phyloP scores from a whole-genome alignment of 108 stramenopile species.

The Seminavis robusta region DNA sequence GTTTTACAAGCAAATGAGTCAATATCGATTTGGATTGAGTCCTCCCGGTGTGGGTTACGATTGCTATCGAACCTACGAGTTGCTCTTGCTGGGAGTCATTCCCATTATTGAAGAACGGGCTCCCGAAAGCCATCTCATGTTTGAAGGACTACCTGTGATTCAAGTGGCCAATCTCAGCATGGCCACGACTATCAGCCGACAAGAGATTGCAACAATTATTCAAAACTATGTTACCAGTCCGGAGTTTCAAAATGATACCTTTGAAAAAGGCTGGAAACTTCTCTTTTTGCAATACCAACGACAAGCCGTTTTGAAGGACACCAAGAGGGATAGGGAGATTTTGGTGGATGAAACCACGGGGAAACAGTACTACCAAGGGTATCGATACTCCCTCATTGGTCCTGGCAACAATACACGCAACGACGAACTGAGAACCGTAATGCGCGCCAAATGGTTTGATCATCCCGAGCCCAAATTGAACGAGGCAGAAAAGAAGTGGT shows the following conservation, averaged over 20 bases:
- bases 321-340: slow-evolving; percentile 5
- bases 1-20: background rate
- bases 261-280: slow-evolving; percentile 5
- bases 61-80: slow-evolving; percentile 17
- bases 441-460: too few species aligned
- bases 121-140: background rate
- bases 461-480: too few species aligned
- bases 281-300: slow-evolving; percentile 9
- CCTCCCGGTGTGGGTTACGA: slow-evolving; percentile 11
- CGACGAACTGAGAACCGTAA: too few species aligned
- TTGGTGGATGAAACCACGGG: too few species aligned
- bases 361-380: too few species aligned
- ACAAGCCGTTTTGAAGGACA: background rate
- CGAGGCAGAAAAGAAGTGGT: too few species aligned
- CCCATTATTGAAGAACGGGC: slow-evolving; percentile 9
- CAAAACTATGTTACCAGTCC: too few species aligned
- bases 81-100: slow-evolving; percentile 14
- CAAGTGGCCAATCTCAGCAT: background rate
- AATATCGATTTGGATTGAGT: slow-evolving; percentile 10
- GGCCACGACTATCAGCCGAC: background rate
- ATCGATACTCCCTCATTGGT: background rate
- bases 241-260: background rate
- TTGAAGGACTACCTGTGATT: slow-evolving; percentile 1
- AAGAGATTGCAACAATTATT: too few species aligned
- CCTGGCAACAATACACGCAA: too few species aligned